phyloP scores from a whole-genome alignment of 257 asterid species.

The Solanum habrochaites region DNA sequence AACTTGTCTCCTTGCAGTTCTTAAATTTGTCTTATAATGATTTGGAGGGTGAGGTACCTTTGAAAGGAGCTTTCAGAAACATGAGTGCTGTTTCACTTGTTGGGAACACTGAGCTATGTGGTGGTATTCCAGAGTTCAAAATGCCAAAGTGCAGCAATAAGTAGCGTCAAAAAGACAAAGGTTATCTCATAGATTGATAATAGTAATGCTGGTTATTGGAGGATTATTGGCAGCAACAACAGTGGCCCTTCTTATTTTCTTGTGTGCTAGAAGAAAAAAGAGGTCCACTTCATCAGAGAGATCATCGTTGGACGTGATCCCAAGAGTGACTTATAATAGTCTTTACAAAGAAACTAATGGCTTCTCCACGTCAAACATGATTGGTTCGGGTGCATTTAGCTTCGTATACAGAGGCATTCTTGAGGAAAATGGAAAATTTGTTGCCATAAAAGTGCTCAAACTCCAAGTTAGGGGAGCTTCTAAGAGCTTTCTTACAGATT shows the following conservation, averaged over 20 bases:
- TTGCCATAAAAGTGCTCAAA: conserved; percentile 15
- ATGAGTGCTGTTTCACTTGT: neutral
- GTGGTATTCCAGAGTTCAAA: neutral
- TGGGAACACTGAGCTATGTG: conserved; percentile 4
- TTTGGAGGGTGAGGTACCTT: conserved; percentile 9
- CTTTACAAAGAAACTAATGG: conserved; percentile 6
- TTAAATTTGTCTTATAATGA: conserved; percentile 6
- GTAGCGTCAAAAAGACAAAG: neutral
- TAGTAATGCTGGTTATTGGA: neutral
- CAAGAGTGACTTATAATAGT: conserved; percentile 1
- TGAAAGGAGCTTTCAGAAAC: conserved; percentile 1
- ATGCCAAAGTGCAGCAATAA: neutral
- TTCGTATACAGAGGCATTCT: conserved; percentile 12
- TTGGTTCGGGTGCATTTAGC: conserved; percentile 10
- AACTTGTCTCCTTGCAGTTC: neutral
- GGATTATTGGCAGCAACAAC: neutral
- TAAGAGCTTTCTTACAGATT: conserved; percentile 13
- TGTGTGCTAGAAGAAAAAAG: neutral
- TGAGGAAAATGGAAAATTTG: neutral
- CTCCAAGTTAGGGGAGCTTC: conserved; percentile 10
- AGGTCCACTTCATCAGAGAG: neutral
- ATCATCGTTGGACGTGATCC: neutral
- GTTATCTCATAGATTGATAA: neutral
- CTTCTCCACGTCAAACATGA: neutral
- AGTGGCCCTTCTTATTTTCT: neutral